phyloP scores from a whole-genome alignment of 768 basidiomycete species.

The Boletellus ananas region DNA sequence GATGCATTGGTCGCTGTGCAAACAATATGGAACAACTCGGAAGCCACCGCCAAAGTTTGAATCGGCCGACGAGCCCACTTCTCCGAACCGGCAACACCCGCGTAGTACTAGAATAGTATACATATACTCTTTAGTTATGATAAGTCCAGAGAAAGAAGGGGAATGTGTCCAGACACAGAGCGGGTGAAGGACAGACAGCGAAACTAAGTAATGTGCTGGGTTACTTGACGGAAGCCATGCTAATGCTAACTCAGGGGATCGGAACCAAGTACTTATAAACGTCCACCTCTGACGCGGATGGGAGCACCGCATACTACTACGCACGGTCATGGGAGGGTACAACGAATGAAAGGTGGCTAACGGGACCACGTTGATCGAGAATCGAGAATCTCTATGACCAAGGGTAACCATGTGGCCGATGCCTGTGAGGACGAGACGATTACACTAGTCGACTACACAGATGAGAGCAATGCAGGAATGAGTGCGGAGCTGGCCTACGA shows the following conservation, averaged over 20 bases:
- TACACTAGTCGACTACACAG: background rate
- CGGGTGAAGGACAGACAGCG: background rate
- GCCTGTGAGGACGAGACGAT: background rate
- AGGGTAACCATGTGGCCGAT: background rate
- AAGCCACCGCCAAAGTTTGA: background rate
- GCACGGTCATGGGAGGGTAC: background rate
- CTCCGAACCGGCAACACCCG: conserved; percentile 5
- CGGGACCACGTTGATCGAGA: background rate
- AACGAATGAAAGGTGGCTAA: background rate
- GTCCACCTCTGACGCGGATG: too few species aligned
- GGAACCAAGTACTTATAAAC: too few species aligned
- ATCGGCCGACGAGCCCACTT: conserved; percentile 12
- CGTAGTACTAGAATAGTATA: background rate
- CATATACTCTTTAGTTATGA: background rate
- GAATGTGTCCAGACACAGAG: background rate
- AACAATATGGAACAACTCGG: conserved; percentile 1
- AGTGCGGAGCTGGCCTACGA: background rate
- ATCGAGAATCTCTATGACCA: background rate
- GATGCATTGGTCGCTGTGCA: conserved; percentile 13
- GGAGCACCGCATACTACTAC: too few species aligned
- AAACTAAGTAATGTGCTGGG: background rate
- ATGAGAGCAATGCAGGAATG: conserved; percentile 6
- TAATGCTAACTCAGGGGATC: too few species aligned
- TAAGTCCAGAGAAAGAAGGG: background rate
- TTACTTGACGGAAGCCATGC: too few species aligned